phyloP scores from a whole-genome alignment of 179 eudicot genomes.

The Heliamphora pulchella region DNA sequence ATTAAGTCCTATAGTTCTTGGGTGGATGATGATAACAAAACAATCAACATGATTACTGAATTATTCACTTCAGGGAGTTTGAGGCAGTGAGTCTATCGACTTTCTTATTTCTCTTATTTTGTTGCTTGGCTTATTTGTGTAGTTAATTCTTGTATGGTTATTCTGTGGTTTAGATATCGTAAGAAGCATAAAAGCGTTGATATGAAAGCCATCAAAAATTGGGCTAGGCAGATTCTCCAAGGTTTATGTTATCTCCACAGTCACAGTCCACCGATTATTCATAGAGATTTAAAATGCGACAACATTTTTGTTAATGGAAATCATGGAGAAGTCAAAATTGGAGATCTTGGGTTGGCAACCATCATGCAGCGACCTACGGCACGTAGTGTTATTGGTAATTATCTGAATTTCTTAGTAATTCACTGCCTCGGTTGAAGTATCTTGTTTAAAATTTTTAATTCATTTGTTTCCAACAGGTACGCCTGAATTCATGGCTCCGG shows the following conservation, averaged over 20 bases:
- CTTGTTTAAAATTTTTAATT: not conserved
- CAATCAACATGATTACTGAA: conserved; percentile 66
- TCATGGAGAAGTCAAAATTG: conserved; percentile 76
- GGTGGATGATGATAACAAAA: conserved; percentile 48
- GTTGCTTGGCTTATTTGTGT: conserved; percentile 1
- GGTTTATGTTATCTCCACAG: conserved; percentile 67
- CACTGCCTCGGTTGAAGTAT: not conserved
- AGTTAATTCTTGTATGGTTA: not conserved
- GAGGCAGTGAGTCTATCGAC: conserved; percentile 38
- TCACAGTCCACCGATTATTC: conserved; percentile 67
- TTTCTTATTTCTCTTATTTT: conserved; percentile 12
- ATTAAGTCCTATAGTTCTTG: conserved; percentile 53
- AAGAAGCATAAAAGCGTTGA: conserved; percentile 61
- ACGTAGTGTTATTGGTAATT: conserved; percentile 61
- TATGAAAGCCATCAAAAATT: conserved; percentile 63
- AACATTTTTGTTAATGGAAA: conserved; percentile 82
- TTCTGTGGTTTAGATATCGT: conserved; percentile 49
- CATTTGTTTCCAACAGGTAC: conserved; percentile 51
- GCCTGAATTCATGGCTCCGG: conserved; percentile 97
- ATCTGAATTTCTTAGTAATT: not conserved
- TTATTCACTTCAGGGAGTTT: conserved; percentile 62
- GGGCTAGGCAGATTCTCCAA: conserved; percentile 79
- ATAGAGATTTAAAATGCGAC: conserved; percentile 83
- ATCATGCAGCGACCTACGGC: conserved; percentile 61
- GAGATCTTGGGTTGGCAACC: conserved; percentile 80